Conservation (phyloP, 306 rosid species). For the Lathyrus oleraceus region DNA sequence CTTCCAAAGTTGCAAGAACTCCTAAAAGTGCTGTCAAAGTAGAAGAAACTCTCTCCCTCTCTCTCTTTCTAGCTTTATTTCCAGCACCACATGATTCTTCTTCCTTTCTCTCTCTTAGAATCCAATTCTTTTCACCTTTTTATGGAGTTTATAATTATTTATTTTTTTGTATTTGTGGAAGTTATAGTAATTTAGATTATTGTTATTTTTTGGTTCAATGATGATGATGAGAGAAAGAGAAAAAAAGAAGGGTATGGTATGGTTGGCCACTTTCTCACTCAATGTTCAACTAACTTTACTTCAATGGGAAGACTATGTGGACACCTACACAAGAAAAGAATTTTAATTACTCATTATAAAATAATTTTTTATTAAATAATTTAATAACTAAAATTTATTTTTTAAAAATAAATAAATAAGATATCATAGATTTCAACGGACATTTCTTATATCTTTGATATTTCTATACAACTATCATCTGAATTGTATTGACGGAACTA, state of each 20-base stretch:
- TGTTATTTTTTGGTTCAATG: conserved; percentile 42
- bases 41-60: conserved; percentile 27
- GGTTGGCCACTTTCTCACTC: conserved; percentile 93
- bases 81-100: conserved; percentile 54
- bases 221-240: conserved; percentile 51
- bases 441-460: no score
- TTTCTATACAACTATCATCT: no score
- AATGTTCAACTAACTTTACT: conserved; percentile 92
- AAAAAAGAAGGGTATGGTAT: conserved; percentile 15
- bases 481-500: no score
- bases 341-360: not conserved
- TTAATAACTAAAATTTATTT: no score
- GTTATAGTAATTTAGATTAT: conserved; percentile 36
- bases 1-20: conserved; percentile 27
- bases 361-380: no score
- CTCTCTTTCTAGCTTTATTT: conserved; percentile 36
- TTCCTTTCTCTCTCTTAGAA: conserved; percentile 45
- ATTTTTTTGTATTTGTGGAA: conserved; percentile 55
- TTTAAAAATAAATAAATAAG: no score
- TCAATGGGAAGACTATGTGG: conserved; percentile 81
- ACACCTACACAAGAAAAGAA: conserved; percentile 39
- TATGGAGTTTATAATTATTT: conserved; percentile 46
- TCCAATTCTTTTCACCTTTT: conserved; percentile 69
- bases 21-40: conserved; percentile 26
- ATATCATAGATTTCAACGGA: no score